Evolutionary conservation across 2,329 filamentous ascomycete species (phyloP).

Genomic region (Cytospora schulzeri): DNA sequence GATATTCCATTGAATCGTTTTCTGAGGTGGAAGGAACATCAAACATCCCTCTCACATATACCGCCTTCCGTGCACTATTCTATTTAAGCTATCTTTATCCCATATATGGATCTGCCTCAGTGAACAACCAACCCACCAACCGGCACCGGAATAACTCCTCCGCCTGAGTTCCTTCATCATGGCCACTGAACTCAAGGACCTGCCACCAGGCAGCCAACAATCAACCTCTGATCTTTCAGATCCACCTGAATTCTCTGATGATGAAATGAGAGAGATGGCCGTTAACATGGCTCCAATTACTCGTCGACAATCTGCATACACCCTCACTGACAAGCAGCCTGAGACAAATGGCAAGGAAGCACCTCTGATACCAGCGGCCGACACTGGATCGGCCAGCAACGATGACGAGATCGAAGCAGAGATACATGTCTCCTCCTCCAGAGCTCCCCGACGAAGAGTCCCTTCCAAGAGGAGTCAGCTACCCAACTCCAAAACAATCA

Average conservation of each 20-base stretch:
- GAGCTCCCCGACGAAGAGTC: constrained; percentile 5
- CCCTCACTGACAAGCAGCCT: not conserved
- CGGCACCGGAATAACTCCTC: too few species aligned
- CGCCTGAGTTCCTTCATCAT: constrained; percentile 1
- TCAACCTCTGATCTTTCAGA: constrained; percentile 22
- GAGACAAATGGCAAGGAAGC: not conserved
- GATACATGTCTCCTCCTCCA: not conserved
- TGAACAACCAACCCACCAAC: not conserved
- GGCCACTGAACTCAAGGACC: not conserved
- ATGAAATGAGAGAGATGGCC: constrained; percentile 7
- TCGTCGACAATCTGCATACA: constrained; percentile 3
- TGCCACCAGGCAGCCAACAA: constrained; percentile 18
- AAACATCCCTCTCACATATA: not conserved
- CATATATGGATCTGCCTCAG: constrained; percentile 2
- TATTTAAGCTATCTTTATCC: not conserved
- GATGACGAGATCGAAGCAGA: constrained; percentile 2
- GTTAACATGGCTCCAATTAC: constrained; percentile 3
- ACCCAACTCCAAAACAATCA: not conserved
- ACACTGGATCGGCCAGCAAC: not conserved
- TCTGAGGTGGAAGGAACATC: not conserved
- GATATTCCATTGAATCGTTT: not conserved
- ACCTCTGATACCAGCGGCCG: not conserved
- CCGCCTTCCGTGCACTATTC: not conserved
- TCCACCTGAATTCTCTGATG: constrained; percentile 15
- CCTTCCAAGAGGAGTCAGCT: constrained; percentile 16